Evolutionary conservation across 139 green algal genomes (phyloP), one percentile per base, ranked within the genome.

Genomic region (Tetradesmus obliquus): DNA sequence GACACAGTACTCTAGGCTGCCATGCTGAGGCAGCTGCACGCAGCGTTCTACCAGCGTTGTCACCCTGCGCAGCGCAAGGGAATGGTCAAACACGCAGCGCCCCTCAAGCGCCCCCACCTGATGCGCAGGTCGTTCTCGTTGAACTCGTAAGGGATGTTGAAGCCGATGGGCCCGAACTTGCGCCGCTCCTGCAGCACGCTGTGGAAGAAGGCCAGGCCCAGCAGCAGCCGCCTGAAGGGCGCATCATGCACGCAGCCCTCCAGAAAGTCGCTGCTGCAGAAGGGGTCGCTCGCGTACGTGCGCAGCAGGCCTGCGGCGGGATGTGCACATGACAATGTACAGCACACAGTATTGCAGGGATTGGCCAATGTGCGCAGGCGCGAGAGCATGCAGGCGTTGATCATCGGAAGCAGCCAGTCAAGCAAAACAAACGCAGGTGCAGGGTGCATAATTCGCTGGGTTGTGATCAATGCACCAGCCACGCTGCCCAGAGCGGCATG

Each of bases 91-190:
- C 32, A 45, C 32, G 32, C 32, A 45, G 32, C 32, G 32, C 32
- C 32, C 32, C 15, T 24, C 17, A 17, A 76, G 2, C 53, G 12
- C 87, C 8, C 57, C 8, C 57, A 91, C 88, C 80, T 95, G 92
- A 98, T 98, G 53, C 94, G 88, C 83, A 98, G 92, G 92, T 98
- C 96, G 60, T 95, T 96, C 79, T 98, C 96, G 71, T 97, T 97
- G 94, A 98, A 98, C 90, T 97, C 94, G 86, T 98, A 98, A 0
- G 96, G 95, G 88, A 98, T 97, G 92, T 98, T 98, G 95, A 95
- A 98, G 9, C 96, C 96, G 83, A 98, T 96, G 53, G 96, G 95
- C 7, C 96, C 96, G 92, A 97, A 98, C 93, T 97, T 97, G 53
- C 94, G 91, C 6, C 96, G 94, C 91, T 98, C 95, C 88, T 96